Evolutionary conservation across 73 alveolate genomes (phyloP), one percentile per base, ranked within the genome.

Genomic region (Paraurostyla sp.): DNA sequence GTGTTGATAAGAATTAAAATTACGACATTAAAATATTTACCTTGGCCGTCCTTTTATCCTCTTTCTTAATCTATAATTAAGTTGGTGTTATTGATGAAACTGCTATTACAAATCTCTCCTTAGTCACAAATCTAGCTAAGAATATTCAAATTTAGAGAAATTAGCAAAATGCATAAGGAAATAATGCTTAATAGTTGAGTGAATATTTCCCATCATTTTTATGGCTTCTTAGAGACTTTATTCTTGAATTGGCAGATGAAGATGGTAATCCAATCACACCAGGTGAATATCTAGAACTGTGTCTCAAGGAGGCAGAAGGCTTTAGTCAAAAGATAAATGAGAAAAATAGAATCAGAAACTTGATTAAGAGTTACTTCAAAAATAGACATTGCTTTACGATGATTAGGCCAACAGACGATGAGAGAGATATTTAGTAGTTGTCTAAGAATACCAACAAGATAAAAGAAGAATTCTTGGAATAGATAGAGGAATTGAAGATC

Each of bases 191-290:
- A 6, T 33, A 41, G 15, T 25, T 73, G 27, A 49, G 85, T 32
- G 50, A 65, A 16, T 76, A 90, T 41, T 83, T 90, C 52, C 95
- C 95, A 0, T 36, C 78, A 56, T 97, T 98, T 73, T 56, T 98
- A 35, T 98, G 99, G 99, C 88, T 98, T 13, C 92, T 98, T 41
- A 88, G 99, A 65, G 99, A 98, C 82, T 98, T 98, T 88, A 91
- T 96, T 20, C 93, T 98, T 2, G 98, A 96, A 87, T 89, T 98
- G 41, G 95, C 89, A 63, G 98, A 96, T 87, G 91, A 82, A 51
- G 94, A 96, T 27, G 99, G 99, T 48, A 95, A 96, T 56, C 89
- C 71, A 33, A 95, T 98, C 16, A 80, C 98, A 25, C 94, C 98
- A 36, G 87, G 92, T 41, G 94, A 97, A 78, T 98, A 98, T 82